phyloP scores from a whole-genome alignment of 2,329 filamentous ascomycete genomes.

The Rutstroemia sp. region DNA sequence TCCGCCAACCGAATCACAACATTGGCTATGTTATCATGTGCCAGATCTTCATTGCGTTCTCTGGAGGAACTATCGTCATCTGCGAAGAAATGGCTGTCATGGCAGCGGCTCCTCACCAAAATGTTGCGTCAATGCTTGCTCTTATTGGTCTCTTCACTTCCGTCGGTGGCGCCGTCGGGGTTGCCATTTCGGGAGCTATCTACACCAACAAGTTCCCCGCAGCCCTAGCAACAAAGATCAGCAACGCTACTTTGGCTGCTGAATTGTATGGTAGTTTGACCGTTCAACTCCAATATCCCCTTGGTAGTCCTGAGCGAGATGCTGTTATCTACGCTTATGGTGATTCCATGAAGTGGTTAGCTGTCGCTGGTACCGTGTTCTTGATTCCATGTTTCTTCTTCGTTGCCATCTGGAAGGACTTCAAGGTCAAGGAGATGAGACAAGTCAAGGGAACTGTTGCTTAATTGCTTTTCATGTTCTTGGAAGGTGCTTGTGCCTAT shows the following conservation, averaged over 20 bases:
- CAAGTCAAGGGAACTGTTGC: conserved; percentile 24
- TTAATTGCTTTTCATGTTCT: conserved; percentile 2
- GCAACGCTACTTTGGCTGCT: conserved; percentile 17
- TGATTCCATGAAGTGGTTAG: conserved; percentile 41
- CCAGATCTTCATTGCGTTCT: conserved; percentile 52
- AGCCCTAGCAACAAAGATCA: conserved; percentile 36
- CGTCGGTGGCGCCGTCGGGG: conserved; percentile 53
- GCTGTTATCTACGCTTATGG: conserved; percentile 56
- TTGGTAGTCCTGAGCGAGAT: conserved; percentile 41
- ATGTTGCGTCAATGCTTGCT: conserved; percentile 53
- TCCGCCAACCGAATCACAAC: conserved; percentile 43
- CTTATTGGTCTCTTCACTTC: conserved; percentile 53
- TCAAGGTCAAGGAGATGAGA: conserved; percentile 36
- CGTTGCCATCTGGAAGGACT: conserved; percentile 39
- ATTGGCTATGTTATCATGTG: conserved; percentile 50
- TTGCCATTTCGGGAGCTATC: conserved; percentile 55
- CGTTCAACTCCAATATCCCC: conserved; percentile 45
- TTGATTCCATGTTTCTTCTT: conserved; percentile 35
- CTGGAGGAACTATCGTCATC: conserved; percentile 50
- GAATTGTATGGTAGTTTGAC: conserved; percentile 43
- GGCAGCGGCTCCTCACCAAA: conserved; percentile 51
- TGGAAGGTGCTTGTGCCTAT: too few relatives aligned
- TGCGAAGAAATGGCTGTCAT: conserved; percentile 53
- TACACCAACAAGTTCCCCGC: conserved; percentile 51
- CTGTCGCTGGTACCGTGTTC: conserved; percentile 32